Base-by-base conservation (phyloP, 1,139 yeast species). In the Yamadazyma epiphylla region DNA sequence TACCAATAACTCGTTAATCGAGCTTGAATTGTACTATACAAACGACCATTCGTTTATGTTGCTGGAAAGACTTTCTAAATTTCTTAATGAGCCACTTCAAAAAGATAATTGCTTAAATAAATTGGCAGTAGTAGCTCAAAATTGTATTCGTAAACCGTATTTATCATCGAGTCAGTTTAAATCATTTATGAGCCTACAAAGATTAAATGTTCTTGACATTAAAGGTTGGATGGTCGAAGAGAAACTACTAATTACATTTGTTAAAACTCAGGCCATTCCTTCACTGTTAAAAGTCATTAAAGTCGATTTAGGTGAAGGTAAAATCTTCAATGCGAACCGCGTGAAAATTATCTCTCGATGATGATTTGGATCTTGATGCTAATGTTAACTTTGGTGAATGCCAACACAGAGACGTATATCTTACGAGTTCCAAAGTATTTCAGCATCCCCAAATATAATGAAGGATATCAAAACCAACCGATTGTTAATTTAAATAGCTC, bases 391-490 rank as follows among this genome's bases (percentile, higher is more conserved):
- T n/a, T 19, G 4, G 27, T 19, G n/a, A 16, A 8, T 4, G 70
- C 66, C 21, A 67, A 67, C 30, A 67, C 74, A 2, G 74, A 67
- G 36, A 56, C 70, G 1, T 42, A 47, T 24, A 36, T 63, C 13
- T 23, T 64, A 12, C 37, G 38, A 15, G 46, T 66, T 0, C 74
- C 74, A 0, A 52, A 55, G 24, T 57, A 63, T 45, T 67, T 56
- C 39, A 51, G 60, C 26, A 51, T 66, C 29, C 42, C 37, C 5
- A 26, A 32, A 17, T 11, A 25, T 16, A 5, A 24, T 10, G 10
- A 25, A 17, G 7, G 9, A 17, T 10, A 17, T 17, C 20, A 17
- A 17, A 7, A 17, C n/a, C 6, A 9, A 23, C 7, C 31, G 23
- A 22, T 23, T 14, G 20, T 29, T 26, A 14, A 29, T 15, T 20